Evolutionary conservation across 441 rosid species (phyloP).

Genomic region (Arabidopsis lyrata): DNA sequence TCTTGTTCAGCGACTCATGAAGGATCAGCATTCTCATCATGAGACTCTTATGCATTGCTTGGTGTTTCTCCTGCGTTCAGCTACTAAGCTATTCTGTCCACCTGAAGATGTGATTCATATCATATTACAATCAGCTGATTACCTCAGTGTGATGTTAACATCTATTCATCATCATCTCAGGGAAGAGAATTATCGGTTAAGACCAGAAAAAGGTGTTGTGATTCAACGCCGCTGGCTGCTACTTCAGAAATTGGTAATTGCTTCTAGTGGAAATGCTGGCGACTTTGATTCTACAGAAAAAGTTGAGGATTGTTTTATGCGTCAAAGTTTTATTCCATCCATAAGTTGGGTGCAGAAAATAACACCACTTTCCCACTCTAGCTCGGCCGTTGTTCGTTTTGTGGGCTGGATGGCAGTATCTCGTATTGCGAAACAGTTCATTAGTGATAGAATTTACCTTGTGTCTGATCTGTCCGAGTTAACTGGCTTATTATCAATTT

Average conservation of each 20-base stretch:
- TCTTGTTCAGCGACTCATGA: conserved; percentile 65
- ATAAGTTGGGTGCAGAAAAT: conserved; percentile 76
- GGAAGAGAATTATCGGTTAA: conserved; percentile 58
- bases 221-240: conserved; percentile 73
- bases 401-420: conserved; percentile 97
- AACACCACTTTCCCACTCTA: conserved; percentile 63
- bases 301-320: conserved; percentile 50
- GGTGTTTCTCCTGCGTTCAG: conserved; percentile 72
- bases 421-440: conserved; percentile 67
- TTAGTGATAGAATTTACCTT: conserved; percentile 64
- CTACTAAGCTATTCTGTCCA: conserved; percentile 68
- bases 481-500: conserved; percentile 66
- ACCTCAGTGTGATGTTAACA: conserved; percentile 63
- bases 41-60: conserved; percentile 83
- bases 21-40: conserved; percentile 71
- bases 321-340: conserved; percentile 71
- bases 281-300: conserved; percentile 55
- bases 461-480: conserved; percentile 74
- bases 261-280: conserved; percentile 69
- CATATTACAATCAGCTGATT: conserved; percentile 68
- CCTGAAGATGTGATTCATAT: conserved; percentile 71
- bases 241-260: conserved; percentile 77
- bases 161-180: conserved; percentile 57
- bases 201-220: conserved; percentile 55
- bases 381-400: conserved; percentile 76